Evolutionary conservation across 2,329 filamentous ascomycete genomes (phyloP).

Genomic region (Coniosporium tulheliwenetii): DNA sequence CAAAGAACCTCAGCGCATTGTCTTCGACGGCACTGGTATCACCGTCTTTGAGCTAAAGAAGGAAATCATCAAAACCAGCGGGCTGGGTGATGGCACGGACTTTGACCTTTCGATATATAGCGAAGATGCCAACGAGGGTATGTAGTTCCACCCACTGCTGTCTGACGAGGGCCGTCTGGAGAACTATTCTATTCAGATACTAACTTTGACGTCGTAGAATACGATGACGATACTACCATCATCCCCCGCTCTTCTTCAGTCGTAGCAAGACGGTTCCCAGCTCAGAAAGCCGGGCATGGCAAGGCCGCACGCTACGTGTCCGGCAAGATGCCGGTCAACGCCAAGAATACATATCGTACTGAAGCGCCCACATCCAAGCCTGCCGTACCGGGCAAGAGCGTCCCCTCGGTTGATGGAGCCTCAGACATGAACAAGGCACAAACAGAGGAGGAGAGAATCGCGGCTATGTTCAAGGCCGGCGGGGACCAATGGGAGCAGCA

Average conservation of each 20-base stretch:
- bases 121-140: slow-evolving; percentile 82
- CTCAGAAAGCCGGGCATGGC: slow-evolving; percentile 71
- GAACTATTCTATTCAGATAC: slow-evolving; percentile 2
- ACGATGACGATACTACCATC: slow-evolving; percentile 95
- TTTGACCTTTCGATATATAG: slow-evolving; percentile 92
- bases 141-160: slow-evolving; percentile 15
- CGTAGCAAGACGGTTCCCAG: slow-evolving; percentile 72
- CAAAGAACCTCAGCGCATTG: slow-evolving; percentile 84
- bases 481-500: slow-evolving; percentile 87
- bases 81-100: slow-evolving; percentile 86
- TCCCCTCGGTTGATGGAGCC: slow-evolving; percentile 38
- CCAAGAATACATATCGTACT: slow-evolving; percentile 60
- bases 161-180: too few relatives aligned
- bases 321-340: slow-evolving; percentile 82
- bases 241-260: slow-evolving; percentile 92
- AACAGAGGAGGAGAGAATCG: slow-evolving; percentile 88
- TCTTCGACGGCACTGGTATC: slow-evolving; percentile 94
- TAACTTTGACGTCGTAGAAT: slow-evolving; percentile 43
- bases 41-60: slow-evolving; percentile 98
- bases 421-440: slow-evolving; percentile 59
- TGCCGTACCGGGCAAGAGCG: slow-evolving; percentile 17
- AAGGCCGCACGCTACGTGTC: slow-evolving; percentile 89
- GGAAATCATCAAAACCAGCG: slow-evolving; percentile 92
- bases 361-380: slow-evolving; percentile 43
- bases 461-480: slow-evolving; percentile 79